Evolutionary conservation across 2,329 filamentous ascomycete species (phyloP), one percentile per base, ranked within the genome.

Genomic region (Exophiala sp.): DNA sequence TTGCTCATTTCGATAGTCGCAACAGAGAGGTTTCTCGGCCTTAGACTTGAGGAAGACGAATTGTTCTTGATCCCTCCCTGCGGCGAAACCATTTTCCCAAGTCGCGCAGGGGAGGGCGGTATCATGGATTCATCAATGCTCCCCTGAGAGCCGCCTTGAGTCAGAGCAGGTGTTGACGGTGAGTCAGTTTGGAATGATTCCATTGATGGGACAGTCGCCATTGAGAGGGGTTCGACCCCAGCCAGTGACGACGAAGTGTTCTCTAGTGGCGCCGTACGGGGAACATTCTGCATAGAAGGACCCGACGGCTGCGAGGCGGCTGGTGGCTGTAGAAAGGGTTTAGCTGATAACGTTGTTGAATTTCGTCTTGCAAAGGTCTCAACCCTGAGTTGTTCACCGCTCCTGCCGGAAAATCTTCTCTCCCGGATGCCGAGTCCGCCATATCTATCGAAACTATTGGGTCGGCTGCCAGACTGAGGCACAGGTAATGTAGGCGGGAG

Each of bases 331-430:
- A 60, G 39, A 56, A 52, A 11, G 57, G 60, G 70, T 47, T 68
- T 72, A 73, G 9, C 24, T 43, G 59, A 47, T 20, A 56, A 40
- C 20, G 46, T 57, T 6, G 59, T 46, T 35, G 59, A 60, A 20
- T 36, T 53, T n/a, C 56, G 51, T 35, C 52, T 39, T 5, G 51
- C 53, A 47, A 62, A 63, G 5, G 91, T 96, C 69, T 96, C 89
- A 52, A 97, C 96, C 72, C 91, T 95, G 47, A 97, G 76, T 65
- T 91, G 88, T 68, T 88, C 91, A 11, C 82, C 75, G 63, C 89
- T 89, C 63, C 89, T 86, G 6, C 87, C 88, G 3, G 91, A 96
- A 32, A 95, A 74, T 58, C 91, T 82, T 56, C 91, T 82, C 63
- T 81, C 89, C 49, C 89, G 82, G 47, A 95, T 54, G 20, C 55